A percentile compares a stretch with the other conserved stretches of the same genome.
phyloP scores from a whole-genome alignment of 108 stramenopile species.

The Licmophora abbreviata region DNA sequence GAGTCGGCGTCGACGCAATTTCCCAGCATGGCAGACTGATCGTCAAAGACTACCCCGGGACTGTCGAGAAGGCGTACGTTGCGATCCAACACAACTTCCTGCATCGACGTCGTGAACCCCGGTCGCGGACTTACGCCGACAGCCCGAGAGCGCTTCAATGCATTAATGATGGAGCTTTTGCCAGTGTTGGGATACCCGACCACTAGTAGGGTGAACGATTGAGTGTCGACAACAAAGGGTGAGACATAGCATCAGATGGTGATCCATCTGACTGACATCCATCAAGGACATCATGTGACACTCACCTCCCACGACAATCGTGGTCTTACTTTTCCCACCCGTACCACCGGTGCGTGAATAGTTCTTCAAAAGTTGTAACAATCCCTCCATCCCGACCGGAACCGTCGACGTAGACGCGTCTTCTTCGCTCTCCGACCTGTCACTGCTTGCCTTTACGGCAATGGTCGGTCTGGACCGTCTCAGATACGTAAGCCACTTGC shows the following conservation, averaged over 20 bases:
- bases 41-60: slow-evolving; percentile 97
- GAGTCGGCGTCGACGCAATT: slow-evolving; percentile 95
- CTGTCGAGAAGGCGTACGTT: slow-evolving; percentile 94
- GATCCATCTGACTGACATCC: slow-evolving; percentile 3
- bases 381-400: slow-evolving; percentile 90
- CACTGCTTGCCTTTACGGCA: slow-evolving; percentile 87
- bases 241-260: neutral
- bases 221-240: slow-evolving; percentile 3
- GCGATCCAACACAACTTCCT: slow-evolving; percentile 95
- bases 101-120: slow-evolving; percentile 94
- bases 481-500: slow-evolving; percentile 86
- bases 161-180: slow-evolving; percentile 92
- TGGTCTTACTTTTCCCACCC: slow-evolving; percentile 67
- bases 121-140: slow-evolving; percentile 94
- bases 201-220: no score
- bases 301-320: slow-evolving; percentile 85
- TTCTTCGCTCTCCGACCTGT: slow-evolving; percentile 35
- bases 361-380: slow-evolving; percentile 96
- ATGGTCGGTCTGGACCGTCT: slow-evolving; percentile 81
- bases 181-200: slow-evolving; percentile 92
- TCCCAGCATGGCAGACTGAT: slow-evolving; percentile 43
- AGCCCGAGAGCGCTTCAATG: slow-evolving; percentile 84
- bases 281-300: slow-evolving; percentile 39
- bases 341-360: slow-evolving; percentile 82
- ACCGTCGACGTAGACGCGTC: slow-evolving; percentile 31